Evolutionary conservation across 768 basidiomycete species (phyloP).

Genomic region (Leucosporidium yakuticum): DNA sequence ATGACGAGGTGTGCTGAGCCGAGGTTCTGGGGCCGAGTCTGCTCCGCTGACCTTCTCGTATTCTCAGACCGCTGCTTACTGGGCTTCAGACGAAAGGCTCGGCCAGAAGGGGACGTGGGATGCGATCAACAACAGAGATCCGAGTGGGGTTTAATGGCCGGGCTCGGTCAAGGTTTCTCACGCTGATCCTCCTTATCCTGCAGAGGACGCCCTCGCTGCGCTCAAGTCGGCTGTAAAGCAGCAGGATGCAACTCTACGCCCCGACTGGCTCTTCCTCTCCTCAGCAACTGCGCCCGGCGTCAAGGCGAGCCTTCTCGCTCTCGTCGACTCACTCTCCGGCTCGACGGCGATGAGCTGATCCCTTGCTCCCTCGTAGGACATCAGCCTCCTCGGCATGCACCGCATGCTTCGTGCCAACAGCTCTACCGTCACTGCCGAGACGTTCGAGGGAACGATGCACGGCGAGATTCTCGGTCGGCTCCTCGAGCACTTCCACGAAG

Average conservation of each 20-base stretch:
- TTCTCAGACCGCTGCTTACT: not conserved
- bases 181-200: not conserved
- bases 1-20: not conserved
- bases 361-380: not conserved
- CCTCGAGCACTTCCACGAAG: not conserved
- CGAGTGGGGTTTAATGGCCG: not conserved
- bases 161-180: not conserved
- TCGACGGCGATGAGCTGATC: not conserved
- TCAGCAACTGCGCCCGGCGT: not conserved
- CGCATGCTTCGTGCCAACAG: not conserved
- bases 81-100: not conserved
- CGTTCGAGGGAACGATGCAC: not conserved
- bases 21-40: not conserved
- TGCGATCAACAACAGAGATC: not conserved
- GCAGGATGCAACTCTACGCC: not conserved
- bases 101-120: not conserved
- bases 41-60: not conserved
- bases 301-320: not conserved
- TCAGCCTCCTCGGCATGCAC: not conserved
- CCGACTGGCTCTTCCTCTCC: not conserved
- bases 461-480: not conserved
- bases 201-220: not conserved
- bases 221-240: not conserved
- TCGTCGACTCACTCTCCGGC: not conserved
- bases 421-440: not conserved